A percentile compares a stretch with the other conserved stretches of the same genome.
These are phyloP conservation scores for Aspergillus hancockii DNA, from an alignment of 495 filamentous ascomycete species.

Conservation along the genomic window DNA sequence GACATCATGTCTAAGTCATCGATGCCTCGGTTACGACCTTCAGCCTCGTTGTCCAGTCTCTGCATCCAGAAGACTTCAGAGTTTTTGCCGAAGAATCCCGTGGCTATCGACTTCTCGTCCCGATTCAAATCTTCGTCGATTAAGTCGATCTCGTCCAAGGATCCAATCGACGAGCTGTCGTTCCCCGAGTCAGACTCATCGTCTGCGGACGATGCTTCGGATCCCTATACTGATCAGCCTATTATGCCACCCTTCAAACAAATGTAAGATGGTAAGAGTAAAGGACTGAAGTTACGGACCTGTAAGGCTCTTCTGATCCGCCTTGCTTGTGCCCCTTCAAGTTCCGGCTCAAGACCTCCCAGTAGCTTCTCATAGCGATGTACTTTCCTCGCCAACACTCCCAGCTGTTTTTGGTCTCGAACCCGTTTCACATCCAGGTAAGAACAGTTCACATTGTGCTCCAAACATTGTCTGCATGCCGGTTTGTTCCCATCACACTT, in stretches of 20 bases:
- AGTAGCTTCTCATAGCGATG: constrained; percentile 48
- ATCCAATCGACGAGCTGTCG: constrained; percentile 52
- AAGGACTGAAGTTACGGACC: constrained; percentile 21
- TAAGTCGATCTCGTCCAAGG: constrained; percentile 57
- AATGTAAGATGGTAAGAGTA: background rate
- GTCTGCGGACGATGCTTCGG: constrained; percentile 5
- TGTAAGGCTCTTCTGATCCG: constrained; percentile 37
- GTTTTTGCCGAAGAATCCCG: constrained; percentile 64
- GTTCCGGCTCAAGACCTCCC: constrained; percentile 34
- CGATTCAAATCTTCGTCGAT: constrained; percentile 61
- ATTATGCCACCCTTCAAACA: background rate
- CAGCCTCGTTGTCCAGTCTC: constrained; percentile 33
- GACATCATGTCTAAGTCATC: background rate
- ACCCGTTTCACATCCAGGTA: constrained; percentile 63
- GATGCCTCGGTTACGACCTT: constrained; percentile 6
- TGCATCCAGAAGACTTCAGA: constrained; percentile 65
- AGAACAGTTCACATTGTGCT: constrained; percentile 46
- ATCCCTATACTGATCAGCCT: constrained; percentile 10
- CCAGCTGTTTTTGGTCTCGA: constrained; percentile 51
- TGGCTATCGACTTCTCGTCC: constrained; percentile 46
- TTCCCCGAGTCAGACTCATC: constrained; percentile 24
- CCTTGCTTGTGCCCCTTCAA: constrained; percentile 28
- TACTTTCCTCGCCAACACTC: constrained; percentile 40
- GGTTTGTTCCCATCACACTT: constrained; percentile 61
- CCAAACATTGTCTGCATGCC: constrained; percentile 53